Percentiles rank a stretch among this genome's conserved stretches.
Conservation (phyloP, 768 basidiomycete species). For the Panaeolus cyanescens region DNA sequence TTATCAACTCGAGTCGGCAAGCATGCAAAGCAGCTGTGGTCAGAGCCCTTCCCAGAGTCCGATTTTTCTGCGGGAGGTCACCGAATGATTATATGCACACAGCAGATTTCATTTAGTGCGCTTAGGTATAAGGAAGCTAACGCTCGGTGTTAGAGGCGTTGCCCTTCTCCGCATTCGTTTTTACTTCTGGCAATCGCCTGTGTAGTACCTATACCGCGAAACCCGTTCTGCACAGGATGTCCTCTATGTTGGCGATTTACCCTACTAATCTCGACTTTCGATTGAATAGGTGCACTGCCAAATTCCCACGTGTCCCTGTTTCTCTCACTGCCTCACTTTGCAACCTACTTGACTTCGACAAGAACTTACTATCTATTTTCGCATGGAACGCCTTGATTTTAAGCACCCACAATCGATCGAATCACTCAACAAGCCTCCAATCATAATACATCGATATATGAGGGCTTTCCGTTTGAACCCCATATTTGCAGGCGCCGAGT, state of each 20-base stretch:
- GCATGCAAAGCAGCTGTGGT: constrained; percentile 9
- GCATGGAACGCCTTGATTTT: background rate
- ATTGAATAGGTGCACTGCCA: too few relatives aligned
- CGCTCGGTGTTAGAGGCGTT: background rate
- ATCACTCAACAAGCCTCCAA: background rate
- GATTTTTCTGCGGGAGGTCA: constrained; percentile 7
- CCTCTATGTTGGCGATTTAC: too few relatives aligned
- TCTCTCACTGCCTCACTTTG: too few relatives aligned
- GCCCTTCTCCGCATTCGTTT: too few relatives aligned
- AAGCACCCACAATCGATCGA: background rate
- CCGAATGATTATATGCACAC: constrained; percentile 10
- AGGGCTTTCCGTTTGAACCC: background rate
- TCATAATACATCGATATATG: background rate
- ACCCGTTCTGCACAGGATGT: too few relatives aligned
- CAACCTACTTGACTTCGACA: too few relatives aligned
- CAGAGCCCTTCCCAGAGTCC: constrained; percentile 10
- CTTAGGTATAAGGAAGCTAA: background rate
- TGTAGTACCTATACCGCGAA: too few relatives aligned
- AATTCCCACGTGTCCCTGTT: too few relatives aligned
- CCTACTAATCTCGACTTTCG: too few relatives aligned
- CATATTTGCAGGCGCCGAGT: background rate
- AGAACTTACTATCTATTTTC: too few relatives aligned
- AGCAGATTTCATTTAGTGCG: background rate
- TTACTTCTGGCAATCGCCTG: too few relatives aligned
- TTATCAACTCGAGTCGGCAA: background rate